These are phyloP conservation scores for Lentinus tigrinus DNA, from an alignment of 768 basidiomycete genomes.

Conservation along the genomic window DNA sequence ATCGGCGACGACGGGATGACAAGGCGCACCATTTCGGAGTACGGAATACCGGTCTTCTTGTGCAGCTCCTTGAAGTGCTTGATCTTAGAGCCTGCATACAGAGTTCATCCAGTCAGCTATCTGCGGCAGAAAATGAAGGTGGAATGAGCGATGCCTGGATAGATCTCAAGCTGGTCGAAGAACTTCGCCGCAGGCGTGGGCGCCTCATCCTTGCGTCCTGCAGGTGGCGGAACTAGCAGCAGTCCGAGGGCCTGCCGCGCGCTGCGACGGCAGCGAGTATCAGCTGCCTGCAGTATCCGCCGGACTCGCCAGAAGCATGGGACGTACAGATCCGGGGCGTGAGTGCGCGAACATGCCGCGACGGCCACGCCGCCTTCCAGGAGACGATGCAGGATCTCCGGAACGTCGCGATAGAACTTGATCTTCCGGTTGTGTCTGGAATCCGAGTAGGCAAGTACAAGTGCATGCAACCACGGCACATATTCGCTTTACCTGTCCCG, in stretches of 20 bases:
- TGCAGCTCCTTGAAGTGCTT: conserved; percentile 74
- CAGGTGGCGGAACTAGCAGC: conserved; percentile 48
- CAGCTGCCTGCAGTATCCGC: no score
- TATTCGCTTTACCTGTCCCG: conserved; percentile 42
- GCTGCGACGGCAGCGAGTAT: conserved; percentile 37
- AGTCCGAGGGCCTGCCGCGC: conserved; percentile 74
- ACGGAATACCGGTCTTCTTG: conserved; percentile 50
- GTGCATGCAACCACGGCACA: background rate
- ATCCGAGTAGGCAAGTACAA: background rate
- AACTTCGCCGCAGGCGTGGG: conserved; percentile 53
- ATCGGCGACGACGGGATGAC: background rate
- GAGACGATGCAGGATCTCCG: conserved; percentile 64
- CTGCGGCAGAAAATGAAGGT: background rate
- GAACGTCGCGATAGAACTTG: conserved; percentile 75
- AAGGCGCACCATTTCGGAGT: conserved; percentile 47
- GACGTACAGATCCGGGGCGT: conserved; percentile 65
- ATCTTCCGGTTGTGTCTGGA: conserved; percentile 54
- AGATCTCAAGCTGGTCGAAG: conserved; percentile 75
- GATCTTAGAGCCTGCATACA: conserved; percentile 67
- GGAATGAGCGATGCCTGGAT: conserved; percentile 47
- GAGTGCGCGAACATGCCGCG: conserved; percentile 75
- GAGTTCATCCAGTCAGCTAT: background rate
- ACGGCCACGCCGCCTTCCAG: conserved; percentile 49
- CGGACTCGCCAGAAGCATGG: background rate
- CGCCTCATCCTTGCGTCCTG: conserved; percentile 30